Evolutionary conservation across 148 eudicot species (phyloP), one percentile per base, ranked within the genome.

Genomic region (Euryodendron excelsum): DNA sequence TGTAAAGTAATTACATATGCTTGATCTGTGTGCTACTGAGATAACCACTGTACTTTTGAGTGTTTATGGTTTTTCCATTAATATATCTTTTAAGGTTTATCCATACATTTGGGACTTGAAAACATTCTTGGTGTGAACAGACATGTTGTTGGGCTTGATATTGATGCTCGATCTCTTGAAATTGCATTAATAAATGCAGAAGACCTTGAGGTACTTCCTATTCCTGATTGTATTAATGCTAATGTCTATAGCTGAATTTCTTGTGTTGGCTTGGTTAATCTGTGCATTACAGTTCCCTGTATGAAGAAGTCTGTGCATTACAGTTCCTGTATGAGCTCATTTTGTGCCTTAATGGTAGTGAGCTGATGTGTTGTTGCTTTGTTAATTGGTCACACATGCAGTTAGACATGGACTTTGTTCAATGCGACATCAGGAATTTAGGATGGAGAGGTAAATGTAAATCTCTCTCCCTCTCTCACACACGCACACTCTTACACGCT

Each of bases 131-230:
- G 28, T 84, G 66, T 82, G 44, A 55, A 75, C 86, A 93, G 97
- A 71, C 89, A 90, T 85, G 99, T 96, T 45, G 60, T 87, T 74
- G 94, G 99, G 62, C 60, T 96, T 8, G 99, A 96, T 84, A 82
- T 96, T 72, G 99, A 96, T 78, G 58, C 87, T 7, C 94, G 91
- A 31, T 91, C 99, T 48, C 86, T 96, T 81, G 94, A 89, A 81
- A 90, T 91, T 77, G 99, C 99, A 36, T 79, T 82, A 21, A 37
- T 37, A 52, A 96, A 96, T 88, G 94, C 97, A 6, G 99, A 91
- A 59, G 98, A 93, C 21, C 86, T 96, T 28, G 99, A 96, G 97
- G 98, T 94, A 89, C 64, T 83, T 31, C 1, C 53, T 30, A 50
- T 69, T 67, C 15, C 41, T 71, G 20, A 39, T 47, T 78, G 17